Evolutionary conservation across 2,329 filamentous ascomycete genomes (phyloP).

Genomic region (Eutypa lata): DNA sequence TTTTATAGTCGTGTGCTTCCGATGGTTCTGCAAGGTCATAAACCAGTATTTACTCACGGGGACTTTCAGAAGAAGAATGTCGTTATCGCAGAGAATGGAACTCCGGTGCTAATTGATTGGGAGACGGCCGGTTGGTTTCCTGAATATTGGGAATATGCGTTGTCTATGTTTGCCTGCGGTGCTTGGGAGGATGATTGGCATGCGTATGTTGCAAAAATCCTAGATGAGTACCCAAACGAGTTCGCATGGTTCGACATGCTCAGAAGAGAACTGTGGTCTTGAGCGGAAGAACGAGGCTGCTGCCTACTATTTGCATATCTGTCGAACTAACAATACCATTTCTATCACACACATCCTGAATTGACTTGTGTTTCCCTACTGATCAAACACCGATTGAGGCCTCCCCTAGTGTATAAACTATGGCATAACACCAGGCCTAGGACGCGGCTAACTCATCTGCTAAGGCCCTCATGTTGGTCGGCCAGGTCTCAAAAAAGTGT

Average conservation of each 20-base stretch:
- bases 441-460: too few relatives aligned
- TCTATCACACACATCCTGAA: too few relatives aligned
- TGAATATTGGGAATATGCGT: slow-evolving; percentile 20
- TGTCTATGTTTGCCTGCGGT: slow-evolving; percentile 8
- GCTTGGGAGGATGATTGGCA: slow-evolving; percentile 22
- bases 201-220: slow-evolving; percentile 10
- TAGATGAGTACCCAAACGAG: slow-evolving; percentile 3
- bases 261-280: too few relatives aligned
- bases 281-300: too few relatives aligned
- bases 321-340: too few relatives aligned
- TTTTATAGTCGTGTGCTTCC: background rate
- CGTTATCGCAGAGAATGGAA: slow-evolving; percentile 8
- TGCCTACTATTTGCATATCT: too few relatives aligned
- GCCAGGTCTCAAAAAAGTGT: too few relatives aligned
- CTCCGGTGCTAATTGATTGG: slow-evolving; percentile 18
- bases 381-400: too few relatives aligned
- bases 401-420: too few relatives aligned
- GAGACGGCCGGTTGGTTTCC: slow-evolving; percentile 21
- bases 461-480: too few relatives aligned
- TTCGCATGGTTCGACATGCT: background rate
- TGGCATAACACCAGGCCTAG: too few relatives aligned
- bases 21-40: background rate
- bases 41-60: background rate
- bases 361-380: too few relatives aligned
- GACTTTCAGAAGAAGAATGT: background rate